Conservation (phyloP, 2,329 filamentous ascomycete species). For the Elsinoe perseae region DNA sequence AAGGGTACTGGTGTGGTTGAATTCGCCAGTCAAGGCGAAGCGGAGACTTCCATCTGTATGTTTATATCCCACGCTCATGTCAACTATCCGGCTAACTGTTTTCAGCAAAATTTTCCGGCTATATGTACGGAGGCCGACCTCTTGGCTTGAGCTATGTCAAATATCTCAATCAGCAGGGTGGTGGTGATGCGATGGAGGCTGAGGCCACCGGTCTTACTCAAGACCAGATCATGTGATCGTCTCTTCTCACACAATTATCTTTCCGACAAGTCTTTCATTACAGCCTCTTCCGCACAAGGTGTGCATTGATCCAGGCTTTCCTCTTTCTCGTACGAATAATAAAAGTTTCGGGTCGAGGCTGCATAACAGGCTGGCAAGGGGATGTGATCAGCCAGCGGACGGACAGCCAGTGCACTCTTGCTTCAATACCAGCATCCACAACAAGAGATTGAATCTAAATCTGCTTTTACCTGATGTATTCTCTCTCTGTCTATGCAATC, state of each 20-base stretch:
- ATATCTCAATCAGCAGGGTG: constrained; percentile 64
- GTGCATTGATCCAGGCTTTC: neutral
- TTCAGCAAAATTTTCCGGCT: constrained; percentile 85
- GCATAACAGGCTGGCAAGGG: constrained; percentile 1
- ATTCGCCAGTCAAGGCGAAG: constrained; percentile 74
- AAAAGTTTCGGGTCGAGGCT: constrained; percentile 13
- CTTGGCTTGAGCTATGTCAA: constrained; percentile 90
- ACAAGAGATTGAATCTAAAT: neutral
- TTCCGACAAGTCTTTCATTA: neutral
- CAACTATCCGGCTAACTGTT: neutral
- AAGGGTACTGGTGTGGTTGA: constrained; percentile 94
- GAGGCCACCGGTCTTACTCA: constrained; percentile 69
- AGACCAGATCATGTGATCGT: constrained; percentile 83
- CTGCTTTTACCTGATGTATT: constrained; percentile 4
- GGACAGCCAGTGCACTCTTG: neutral
- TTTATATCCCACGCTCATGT: constrained; percentile 15
- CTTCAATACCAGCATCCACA: neutral
- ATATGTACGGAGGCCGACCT: constrained; percentile 92
- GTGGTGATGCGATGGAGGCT: constrained; percentile 69
- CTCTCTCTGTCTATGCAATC: neutral
- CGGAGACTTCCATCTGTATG: constrained; percentile 78
- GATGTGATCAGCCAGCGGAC: neutral
- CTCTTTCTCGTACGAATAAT: neutral
- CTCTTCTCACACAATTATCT: neutral
- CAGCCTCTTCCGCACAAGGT: neutral